Conservation (phyloP, 805 yeast genomes). For the Candida chilensis region DNA sequence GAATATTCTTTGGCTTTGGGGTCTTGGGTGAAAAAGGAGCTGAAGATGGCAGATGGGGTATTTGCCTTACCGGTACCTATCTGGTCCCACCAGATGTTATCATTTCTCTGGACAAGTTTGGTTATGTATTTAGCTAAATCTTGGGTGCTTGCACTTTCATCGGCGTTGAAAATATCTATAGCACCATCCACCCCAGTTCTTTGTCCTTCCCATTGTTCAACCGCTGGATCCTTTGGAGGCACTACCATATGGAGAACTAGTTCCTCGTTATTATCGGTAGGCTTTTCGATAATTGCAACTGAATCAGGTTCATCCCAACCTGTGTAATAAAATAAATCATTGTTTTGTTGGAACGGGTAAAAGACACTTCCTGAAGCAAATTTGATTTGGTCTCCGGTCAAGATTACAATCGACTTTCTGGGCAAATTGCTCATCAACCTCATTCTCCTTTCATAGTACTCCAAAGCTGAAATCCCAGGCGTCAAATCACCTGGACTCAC, state of each 20-base stretch:
- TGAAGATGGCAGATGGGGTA: conserved; percentile 12
- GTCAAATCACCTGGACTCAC: conserved; percentile 74
- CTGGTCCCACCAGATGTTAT: conserved; percentile 49
- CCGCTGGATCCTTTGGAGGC: conserved; percentile 67
- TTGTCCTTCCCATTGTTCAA: conserved; percentile 93
- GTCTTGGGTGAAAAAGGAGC: conserved; percentile 5
- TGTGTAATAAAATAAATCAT: conserved; percentile 75
- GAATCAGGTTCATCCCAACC: conserved; percentile 93
- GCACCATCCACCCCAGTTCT: conserved; percentile 85
- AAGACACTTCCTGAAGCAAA: conserved; percentile 89
- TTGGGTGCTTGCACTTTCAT: conserved; percentile 48
- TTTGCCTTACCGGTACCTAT: conserved; percentile 7
- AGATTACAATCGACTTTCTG: conserved; percentile 56
- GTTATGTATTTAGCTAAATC: conserved; percentile 31
- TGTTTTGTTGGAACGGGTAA: conserved; percentile 87
- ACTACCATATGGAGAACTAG: conserved; percentile 71
- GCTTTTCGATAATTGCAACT: conserved; percentile 56
- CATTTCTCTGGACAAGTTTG: conserved; percentile 37
- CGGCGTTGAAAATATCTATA: conserved; percentile 80
- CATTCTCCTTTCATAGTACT: conserved; percentile 67
- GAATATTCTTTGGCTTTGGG: conserved; percentile 1
- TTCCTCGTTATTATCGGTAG: conserved; percentile 40
- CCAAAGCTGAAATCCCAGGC: conserved; percentile 78
- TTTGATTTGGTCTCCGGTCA: conserved; percentile 65
- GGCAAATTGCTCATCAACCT: conserved; percentile 51